Evolutionary conservation across 805 yeast species (phyloP).

Genomic region (Lachancea sp.): DNA sequence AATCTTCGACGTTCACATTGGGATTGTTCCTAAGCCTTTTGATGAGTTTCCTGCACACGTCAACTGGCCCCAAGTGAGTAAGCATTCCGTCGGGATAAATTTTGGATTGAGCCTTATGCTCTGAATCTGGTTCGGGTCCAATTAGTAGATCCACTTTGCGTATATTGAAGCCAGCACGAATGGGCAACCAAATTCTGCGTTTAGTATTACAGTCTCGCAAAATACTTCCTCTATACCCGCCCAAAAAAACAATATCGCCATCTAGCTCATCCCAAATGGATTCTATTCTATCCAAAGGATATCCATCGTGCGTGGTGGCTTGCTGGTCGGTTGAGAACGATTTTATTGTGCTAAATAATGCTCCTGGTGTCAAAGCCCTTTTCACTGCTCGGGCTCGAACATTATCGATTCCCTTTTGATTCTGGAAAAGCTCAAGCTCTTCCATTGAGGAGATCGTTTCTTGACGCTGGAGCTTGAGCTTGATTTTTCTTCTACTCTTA

Average conservation of each 20-base stretch:
- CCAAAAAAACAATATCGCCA: constrained; percentile 76
- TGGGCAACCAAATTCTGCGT: constrained; percentile 78
- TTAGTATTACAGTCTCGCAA: constrained; percentile 58
- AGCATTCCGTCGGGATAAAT: constrained; percentile 72
- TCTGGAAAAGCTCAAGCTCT: constrained; percentile 52
- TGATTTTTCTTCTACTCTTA: constrained; percentile 22
- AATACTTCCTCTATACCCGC: constrained; percentile 85
- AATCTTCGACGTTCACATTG: constrained; percentile 56
- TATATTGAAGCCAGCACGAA: constrained; percentile 75
- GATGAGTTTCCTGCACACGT: constrained; percentile 58
- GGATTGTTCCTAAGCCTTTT: constrained; percentile 49
- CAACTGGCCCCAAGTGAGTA: constrained; percentile 83
- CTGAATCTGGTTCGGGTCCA: constrained; percentile 72
- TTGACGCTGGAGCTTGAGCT: constrained; percentile 39
- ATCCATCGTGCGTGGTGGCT: constrained; percentile 23
- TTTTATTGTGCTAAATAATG: constrained; percentile 21
- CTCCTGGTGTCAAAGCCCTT: constrained; percentile 50
- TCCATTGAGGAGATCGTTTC: constrained; percentile 55
- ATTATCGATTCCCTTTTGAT: constrained; percentile 54
- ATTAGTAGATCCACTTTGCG: constrained; percentile 61
- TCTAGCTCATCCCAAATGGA: constrained; percentile 52
- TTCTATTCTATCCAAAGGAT: constrained; percentile 26
- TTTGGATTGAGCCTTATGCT: constrained; percentile 42
- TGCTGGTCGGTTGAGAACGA: constrained; percentile 17
- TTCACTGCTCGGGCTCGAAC: constrained; percentile 65